Evolutionary conservation across 768 basidiomycete genomes (phyloP), one percentile per base, ranked within the genome.

Genomic region (Boletellus ananas): DNA sequence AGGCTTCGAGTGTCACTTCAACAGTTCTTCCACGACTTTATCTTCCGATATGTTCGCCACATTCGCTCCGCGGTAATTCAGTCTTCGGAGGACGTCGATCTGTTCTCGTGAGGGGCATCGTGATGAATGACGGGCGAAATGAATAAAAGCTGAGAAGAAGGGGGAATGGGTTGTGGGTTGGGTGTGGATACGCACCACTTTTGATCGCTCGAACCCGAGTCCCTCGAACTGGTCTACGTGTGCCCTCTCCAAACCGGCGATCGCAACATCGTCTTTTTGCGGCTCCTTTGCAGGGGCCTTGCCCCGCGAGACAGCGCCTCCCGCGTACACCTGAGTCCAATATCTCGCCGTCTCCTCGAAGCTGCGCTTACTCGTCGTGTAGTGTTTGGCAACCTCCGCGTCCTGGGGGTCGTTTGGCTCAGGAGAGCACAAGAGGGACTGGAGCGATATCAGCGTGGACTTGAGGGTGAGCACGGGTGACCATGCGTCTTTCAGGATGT

Each of bases 371-470:
- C 87, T 90, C 12, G 93, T 91, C 68, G 90, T 87, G 61, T 90
- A 98, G 64, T 96, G 95, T 67, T 96, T 97, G 12, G 94, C 94
- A 11, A 98, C 94, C 71, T 98, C 94, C 0, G 94, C 95, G 63
- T 98, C 95, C 71, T 97, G 94, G 0, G 94, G 95, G 64, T 97
- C 95, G 55, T 88, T 90, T 8, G 95, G 94, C 65, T 96, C 93
- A 0, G 95, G 95, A 9, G 86, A 88, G 69, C 93, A 95, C 16
- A 98, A 76, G 20, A 97, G 77, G 34, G 89, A 91, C 67, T 97
- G 95, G 13, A 98, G 79, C 2, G 92, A 94, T 65, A 98, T 94
- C 61, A 98, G 73, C 1, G 95, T 97, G 37, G 91, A 93, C 69
- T 96, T 97, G 64, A 98, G 85, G 2, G 94, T 96, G 50, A 96